phyloP scores from a whole-genome alignment of 108 stramenopile species.

The Aureococcus anophagefferens region DNA sequence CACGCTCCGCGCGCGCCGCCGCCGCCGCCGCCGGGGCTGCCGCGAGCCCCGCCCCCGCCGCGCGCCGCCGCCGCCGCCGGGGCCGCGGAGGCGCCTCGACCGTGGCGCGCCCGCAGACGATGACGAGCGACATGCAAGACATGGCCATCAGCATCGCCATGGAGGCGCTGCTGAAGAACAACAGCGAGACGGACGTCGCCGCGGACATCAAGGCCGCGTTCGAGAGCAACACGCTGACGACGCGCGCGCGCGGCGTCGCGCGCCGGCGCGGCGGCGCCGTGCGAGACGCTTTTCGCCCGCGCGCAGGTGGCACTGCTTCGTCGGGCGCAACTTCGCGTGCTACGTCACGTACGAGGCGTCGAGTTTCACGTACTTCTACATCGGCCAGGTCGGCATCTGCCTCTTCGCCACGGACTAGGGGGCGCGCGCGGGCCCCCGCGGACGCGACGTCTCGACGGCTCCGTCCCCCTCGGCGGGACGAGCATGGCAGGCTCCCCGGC shows the following conservation, averaged over 20 bases:
- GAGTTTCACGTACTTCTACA: constrained; percentile 54
- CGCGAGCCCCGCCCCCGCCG: too few species aligned
- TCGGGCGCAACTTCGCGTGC: constrained; percentile 53
- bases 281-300: too few species aligned
- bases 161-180: neutral
- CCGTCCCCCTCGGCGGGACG: too few species aligned
- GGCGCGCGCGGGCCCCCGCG: too few species aligned
- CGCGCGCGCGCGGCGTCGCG: too few species aligned
- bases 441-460: too few species aligned
- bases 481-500: too few species aligned
- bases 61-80: too few species aligned
- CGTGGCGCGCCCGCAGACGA: neutral
- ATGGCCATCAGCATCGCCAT: neutral
- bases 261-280: too few species aligned
- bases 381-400: constrained; percentile 52
- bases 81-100: too few species aligned
- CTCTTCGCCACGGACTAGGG: constrained; percentile 41
- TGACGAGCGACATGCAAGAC: neutral
- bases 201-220: constrained; percentile 3
- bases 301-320: constrained; percentile 56
- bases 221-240: neutral
- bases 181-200: constrained; percentile 7
- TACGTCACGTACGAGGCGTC: constrained; percentile 44
- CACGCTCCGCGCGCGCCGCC: too few species aligned
- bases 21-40: too few species aligned